Base-by-base conservation (phyloP, 2,329 filamentous ascomycete genomes). In the Didymosphaeria variabile region DNA sequence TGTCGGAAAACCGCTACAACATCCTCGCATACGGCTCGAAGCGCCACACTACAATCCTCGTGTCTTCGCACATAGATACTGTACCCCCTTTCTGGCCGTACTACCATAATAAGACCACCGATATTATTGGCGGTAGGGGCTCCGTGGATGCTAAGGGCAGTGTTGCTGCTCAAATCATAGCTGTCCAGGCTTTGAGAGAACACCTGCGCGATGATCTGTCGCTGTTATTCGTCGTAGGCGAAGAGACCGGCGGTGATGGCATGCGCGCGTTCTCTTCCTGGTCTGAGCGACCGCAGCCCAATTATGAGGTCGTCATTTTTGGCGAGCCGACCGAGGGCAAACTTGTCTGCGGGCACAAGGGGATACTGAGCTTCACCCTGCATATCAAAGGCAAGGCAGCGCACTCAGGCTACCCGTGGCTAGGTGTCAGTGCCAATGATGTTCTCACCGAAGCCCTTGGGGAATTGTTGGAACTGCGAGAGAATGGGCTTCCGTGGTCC, bases 321-420 rank as follows among this genome's bases (percentile, higher is more conserved):
- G 94, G 95, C 44, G 95, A 99, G 77, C 94, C 94, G 0, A 99
- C 95, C 0, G 93, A 97, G 72, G 87, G 90, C 67, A 92, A 91
- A 77, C 89, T 98, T 21, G 93, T 93, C 0, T 90, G 91, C 58
- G 95, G 94, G 2, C 94, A 98, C 84, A 98, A 99, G 81, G 94
- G 95, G 44, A 91, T 89, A 59, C 76, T 93, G 4, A 85, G 85
- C 47, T 90, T 93, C 72, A 81, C 84, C 2, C 72, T 98, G 61
- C 81, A 82, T 15, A 91, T 91, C 0, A 85, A 84, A 34, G 94
- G 94, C 32, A 90, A 89, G 63, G 92, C 90, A 0, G 93, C 91
- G 1, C 95, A 99, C 80, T 94, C 90, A 9, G 94, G 94, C 3
- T 98, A 99, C 75, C 94, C 95, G 0, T 94, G 91, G 89, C 84